Evolutionary conservation across 257 asterid genomes (phyloP).

Genomic region (Fraxinus anomala): DNA sequence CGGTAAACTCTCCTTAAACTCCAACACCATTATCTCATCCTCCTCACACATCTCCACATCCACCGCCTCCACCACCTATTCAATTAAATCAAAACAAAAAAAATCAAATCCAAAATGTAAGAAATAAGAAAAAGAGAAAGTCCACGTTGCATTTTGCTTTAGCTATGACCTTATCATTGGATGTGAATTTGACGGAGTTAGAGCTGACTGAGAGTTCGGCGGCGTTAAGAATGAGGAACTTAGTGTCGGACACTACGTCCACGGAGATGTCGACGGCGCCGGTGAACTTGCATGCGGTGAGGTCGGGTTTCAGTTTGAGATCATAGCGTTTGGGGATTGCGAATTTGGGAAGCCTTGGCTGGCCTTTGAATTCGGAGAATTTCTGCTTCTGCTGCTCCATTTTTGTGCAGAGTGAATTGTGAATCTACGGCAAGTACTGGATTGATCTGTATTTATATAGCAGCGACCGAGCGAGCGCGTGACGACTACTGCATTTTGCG

Average conservation of each 20-base stretch:
- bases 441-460: neutral
- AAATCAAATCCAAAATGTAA: neutral
- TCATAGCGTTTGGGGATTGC: slow-evolving; percentile 81
- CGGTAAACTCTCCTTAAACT: slow-evolving; percentile 71
- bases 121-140: neutral
- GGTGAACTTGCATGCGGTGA: slow-evolving; percentile 73
- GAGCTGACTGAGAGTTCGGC: slow-evolving; percentile 68
- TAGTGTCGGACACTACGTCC: slow-evolving; percentile 64
- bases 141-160: neutral
- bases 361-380: slow-evolving; percentile 69
- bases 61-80: slow-evolving; percentile 53
- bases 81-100: neutral
- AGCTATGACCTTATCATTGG: slow-evolving; percentile 46
- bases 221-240: slow-evolving; percentile 83
- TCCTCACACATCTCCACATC: slow-evolving; percentile 58
- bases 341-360: slow-evolving; percentile 85
- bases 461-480: neutral
- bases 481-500: neutral
- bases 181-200: slow-evolving; percentile 55
- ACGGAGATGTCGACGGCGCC: slow-evolving; percentile 72
- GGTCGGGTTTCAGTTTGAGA: slow-evolving; percentile 81
- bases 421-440: neutral
- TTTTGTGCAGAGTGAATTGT: slow-evolving; percentile 11
- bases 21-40: slow-evolving; percentile 74
- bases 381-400: slow-evolving; percentile 53